Evolutionary conservation across 805 yeast genomes (phyloP).

Genomic region (Candida gorgasii): DNA sequence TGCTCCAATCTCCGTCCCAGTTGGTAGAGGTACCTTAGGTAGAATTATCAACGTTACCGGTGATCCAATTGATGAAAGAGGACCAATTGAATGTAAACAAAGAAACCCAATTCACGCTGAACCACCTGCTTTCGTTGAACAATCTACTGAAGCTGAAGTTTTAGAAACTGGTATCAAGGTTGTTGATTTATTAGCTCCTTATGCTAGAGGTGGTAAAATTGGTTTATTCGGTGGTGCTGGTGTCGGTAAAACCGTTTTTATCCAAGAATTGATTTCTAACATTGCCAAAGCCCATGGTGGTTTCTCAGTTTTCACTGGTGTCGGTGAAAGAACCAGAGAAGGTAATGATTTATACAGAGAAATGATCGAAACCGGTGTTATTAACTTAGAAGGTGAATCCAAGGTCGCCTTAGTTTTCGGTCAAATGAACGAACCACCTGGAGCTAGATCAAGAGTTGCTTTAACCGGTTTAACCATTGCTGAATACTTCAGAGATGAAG

Average conservation of each 20-base stretch:
- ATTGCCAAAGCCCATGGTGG: conserved; percentile 99
- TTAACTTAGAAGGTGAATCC: conserved; percentile 98
- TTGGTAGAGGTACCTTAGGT: conserved; percentile 98
- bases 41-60: conserved; percentile 98
- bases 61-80: conserved; percentile 99
- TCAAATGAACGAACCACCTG: conserved; percentile 99
- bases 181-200: conserved; percentile 98
- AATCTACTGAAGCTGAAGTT: conserved; percentile 96
- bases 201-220: conserved; percentile 99
- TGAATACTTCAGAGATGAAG: conserved; percentile 99
- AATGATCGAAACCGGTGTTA: conserved; percentile 99
- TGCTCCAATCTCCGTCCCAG: conserved; percentile 98
- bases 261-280: conserved; percentile 99
- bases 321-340: conserved; percentile 99
- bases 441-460: conserved; percentile 99
- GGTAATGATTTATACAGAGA: conserved; percentile 99
- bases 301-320: conserved; percentile 99
- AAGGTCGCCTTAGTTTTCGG: conserved; percentile 99
- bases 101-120: conserved; percentile 99
- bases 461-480: conserved; percentile 99
- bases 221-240: conserved; percentile 99
- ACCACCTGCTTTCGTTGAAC: conserved; percentile 94
- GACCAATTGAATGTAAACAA: conserved; percentile 90
- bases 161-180: conserved; percentile 99
- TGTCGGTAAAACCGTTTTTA: conserved; percentile 99